Evolutionary conservation across 805 yeast species (phyloP), one percentile per base, ranked within the genome.

Genomic region (Starmerella floricola): DNA sequence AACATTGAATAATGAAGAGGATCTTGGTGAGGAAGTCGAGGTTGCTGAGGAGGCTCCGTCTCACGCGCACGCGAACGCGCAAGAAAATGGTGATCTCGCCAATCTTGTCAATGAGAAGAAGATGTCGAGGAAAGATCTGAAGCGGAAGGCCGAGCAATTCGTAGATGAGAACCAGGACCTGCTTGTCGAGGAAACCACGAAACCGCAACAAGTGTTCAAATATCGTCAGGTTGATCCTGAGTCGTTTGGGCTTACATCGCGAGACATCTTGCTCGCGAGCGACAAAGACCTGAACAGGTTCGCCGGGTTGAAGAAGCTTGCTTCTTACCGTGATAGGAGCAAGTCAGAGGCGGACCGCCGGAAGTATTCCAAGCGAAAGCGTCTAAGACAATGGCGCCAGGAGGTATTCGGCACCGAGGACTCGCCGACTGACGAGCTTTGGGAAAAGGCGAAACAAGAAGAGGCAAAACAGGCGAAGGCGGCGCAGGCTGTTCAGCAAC

Each of bases 191-290:
- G 84, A 81, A 53, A 74, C 55, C 2, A 40, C 48, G 13, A 42
- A 66, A 8, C 61, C 61, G 33, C 69, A 60, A 4, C 68, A 66
- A 2, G 71, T 71, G 13, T 88, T 91, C 70, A 78, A 76, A 54
- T 91, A 91, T 59, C 74, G 96, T 55, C 94, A 86, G 54, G 97
- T 91, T 3, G 86, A 95, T 1, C 96, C 98, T 8, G 97, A 91
- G 55, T 66, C 86, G 8, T 91, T 74, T 63, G 97, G 97, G 11
- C 68, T 91, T 37, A 69, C 82, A 0, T 72, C 91, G 0, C 71
- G 91, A 48, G 98, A 91, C 54, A 91, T 91, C 36, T 67, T 91
- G 41, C 64, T 84, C 45, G 98, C 98, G 12, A 88, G 83, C 56
- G 98, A 91, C 59, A 69, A 72, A 47, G 81, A 79, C 37, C 68